Evolutionary conservation across 2,329 filamentous ascomycete species (phyloP).

Genomic region (Ilyonectria robusta): DNA sequence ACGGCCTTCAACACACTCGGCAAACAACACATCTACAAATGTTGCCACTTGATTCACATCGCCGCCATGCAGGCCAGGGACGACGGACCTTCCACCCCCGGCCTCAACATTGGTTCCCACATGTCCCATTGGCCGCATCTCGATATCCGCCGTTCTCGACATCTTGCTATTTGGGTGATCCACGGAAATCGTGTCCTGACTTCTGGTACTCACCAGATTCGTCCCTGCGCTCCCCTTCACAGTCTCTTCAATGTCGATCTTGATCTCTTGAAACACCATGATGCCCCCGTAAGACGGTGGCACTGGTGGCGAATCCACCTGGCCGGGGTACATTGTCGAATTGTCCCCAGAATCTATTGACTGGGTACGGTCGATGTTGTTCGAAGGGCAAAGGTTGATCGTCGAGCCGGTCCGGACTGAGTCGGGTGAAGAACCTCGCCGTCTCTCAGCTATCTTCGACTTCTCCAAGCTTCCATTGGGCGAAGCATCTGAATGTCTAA

Average conservation of each 20-base stretch:
- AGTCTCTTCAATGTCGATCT: constrained; percentile 60
- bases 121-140: constrained; percentile 44
- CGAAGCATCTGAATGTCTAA: constrained; percentile 28
- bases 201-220: constrained; percentile 23
- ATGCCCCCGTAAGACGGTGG: constrained; percentile 64
- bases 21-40: constrained; percentile 46
- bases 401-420: constrained; percentile 44
- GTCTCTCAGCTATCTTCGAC: constrained; percentile 15
- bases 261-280: constrained; percentile 74
- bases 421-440: constrained; percentile 34
- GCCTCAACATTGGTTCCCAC: constrained; percentile 43
- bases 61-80: constrained; percentile 33
- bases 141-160: constrained; percentile 37
- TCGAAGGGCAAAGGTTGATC: constrained; percentile 44
- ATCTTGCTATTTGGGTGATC: constrained; percentile 29
- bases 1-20: constrained; percentile 44
- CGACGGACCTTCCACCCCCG: constrained; percentile 32
- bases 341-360: constrained; percentile 38
- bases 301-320: constrained; percentile 43
- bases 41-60: constrained; percentile 33
- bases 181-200: constrained; percentile 21
- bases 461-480: background rate
- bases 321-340: constrained; percentile 35
- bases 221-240: constrained; percentile 23
- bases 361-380: constrained; percentile 27